Percentiles rank a stretch among this genome's conserved stretches.
Evolutionary conservation across 192 early-diverging fungal species (phyloP).

Genomic region (Coemansia sp.): DNA sequence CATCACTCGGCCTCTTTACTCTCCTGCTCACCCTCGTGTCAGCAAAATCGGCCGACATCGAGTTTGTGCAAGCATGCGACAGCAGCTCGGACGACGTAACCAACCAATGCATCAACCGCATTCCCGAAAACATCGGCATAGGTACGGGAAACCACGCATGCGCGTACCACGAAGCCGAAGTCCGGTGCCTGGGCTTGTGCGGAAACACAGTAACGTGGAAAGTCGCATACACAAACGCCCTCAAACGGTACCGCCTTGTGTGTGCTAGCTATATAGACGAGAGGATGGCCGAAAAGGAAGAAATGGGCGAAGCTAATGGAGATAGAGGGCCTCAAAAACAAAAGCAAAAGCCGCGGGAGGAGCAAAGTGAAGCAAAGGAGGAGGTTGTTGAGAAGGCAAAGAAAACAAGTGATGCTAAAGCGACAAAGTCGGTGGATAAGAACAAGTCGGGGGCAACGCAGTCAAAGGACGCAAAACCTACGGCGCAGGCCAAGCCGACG

Average conservation of each 20-base stretch:
- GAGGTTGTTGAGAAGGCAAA: conserved; percentile 12
- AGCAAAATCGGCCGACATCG: conserved; percentile 26
- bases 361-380: conserved; percentile 3
- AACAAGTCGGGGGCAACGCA: not conserved
- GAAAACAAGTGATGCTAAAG: not conserved
- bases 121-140: conserved; percentile 45
- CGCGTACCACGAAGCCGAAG: conserved; percentile 54
- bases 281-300: conserved; percentile 46
- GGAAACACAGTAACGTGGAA: conserved; percentile 53
- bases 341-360: conserved; percentile 1
- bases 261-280: conserved; percentile 50
- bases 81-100: conserved; percentile 51
- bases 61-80: conserved; percentile 51
- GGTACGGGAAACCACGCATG: conserved; percentile 44
- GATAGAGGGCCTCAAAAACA: conserved; percentile 2
- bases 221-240: conserved; percentile 42
- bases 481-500: conserved; percentile 2
- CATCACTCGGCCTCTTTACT: not conserved
- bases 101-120: conserved; percentile 54
- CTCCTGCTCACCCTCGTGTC: not conserved
- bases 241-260: conserved; percentile 50
- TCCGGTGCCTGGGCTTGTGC: conserved; percentile 48
- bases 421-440: not conserved
- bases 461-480: not conserved
- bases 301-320: conserved; percentile 18